These are phyloP conservation scores for Vitis hybrid DNA, from an alignment of 177 flowering plant species.

Conservation along the genomic window DNA sequence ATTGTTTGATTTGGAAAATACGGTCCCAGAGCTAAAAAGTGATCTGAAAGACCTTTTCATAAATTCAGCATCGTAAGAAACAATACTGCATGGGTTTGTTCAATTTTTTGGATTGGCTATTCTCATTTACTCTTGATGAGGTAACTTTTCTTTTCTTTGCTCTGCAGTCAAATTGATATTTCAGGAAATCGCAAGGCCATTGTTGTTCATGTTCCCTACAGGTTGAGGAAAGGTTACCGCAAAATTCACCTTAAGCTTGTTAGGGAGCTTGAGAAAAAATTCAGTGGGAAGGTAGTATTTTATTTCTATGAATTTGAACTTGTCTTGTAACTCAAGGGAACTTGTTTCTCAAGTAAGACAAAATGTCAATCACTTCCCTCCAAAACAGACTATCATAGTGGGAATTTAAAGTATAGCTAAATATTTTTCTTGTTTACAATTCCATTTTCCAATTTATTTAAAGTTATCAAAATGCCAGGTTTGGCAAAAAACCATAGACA, in stretches of 20 bases:
- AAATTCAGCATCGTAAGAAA: conserved; percentile 31
- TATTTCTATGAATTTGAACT: no score
- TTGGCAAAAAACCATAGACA: no score
- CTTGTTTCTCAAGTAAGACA: no score
- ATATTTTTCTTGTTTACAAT: no score
- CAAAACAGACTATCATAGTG: no score
- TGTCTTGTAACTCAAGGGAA: conserved; percentile 21
- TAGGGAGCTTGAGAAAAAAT: conserved; percentile 91
- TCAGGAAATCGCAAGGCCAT: conserved; percentile 74
- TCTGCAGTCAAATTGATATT: conserved; percentile 78
- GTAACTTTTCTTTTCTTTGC: no score
- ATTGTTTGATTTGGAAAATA: conserved; percentile 39
- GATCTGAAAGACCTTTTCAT: conserved; percentile 41
- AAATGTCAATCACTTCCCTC: no score
- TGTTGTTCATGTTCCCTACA: conserved; percentile 79
- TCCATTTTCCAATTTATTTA: no score
- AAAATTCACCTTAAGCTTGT: conserved; percentile 87
- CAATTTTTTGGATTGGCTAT: not conserved
- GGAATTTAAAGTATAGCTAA: no score
- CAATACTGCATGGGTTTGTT: not conserved
- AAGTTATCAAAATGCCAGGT: no score
- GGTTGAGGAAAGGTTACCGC: conserved; percentile 77
- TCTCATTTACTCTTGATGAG: no score
- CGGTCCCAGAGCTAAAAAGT: conserved; percentile 36
- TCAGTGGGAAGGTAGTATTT: conserved; percentile 64